Evolutionary conservation across 495 filamentous ascomycete species (phyloP).

Genomic region (Neurospora sp.): DNA sequence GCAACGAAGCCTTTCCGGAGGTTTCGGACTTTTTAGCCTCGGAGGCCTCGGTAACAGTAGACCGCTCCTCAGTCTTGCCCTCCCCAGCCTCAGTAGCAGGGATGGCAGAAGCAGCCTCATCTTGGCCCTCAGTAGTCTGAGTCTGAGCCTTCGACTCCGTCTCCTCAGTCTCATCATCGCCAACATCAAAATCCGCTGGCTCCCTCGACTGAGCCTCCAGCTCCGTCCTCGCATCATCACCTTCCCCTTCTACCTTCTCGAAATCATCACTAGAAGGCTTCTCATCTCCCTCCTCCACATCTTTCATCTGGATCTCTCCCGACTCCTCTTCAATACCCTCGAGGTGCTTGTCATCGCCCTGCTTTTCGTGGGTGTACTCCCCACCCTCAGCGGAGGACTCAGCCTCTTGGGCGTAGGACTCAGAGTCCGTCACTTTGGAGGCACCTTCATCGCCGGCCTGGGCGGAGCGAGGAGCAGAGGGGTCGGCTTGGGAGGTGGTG

Average conservation of each 20-base stretch:
- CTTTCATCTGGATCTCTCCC: conserved; percentile 10
- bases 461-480: conserved; percentile 5
- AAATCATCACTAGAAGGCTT: neutral
- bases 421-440: neutral
- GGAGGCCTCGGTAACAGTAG: neutral
- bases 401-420: neutral
- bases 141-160: conserved; percentile 1
- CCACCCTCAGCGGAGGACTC: neutral
- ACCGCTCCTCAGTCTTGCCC: neutral
- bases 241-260: neutral
- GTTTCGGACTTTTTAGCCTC: neutral
- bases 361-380: conserved; percentile 16
- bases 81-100: neutral
- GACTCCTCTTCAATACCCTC: conserved; percentile 9
- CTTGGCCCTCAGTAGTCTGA: neutral
- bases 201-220: conserved; percentile 21
- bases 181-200: conserved; percentile 34
- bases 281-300: conserved; percentile 1
- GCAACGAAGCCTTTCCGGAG: neutral
- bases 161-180: neutral
- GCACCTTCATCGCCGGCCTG: neutral
- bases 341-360: conserved; percentile 3
- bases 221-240: neutral
- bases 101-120: neutral
- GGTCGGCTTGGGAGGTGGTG: conserved; percentile 1